Evolutionary conservation across 2,329 filamentous ascomycete species (phyloP).

Genomic region (Aspergillus pseudoglaucus): DNA sequence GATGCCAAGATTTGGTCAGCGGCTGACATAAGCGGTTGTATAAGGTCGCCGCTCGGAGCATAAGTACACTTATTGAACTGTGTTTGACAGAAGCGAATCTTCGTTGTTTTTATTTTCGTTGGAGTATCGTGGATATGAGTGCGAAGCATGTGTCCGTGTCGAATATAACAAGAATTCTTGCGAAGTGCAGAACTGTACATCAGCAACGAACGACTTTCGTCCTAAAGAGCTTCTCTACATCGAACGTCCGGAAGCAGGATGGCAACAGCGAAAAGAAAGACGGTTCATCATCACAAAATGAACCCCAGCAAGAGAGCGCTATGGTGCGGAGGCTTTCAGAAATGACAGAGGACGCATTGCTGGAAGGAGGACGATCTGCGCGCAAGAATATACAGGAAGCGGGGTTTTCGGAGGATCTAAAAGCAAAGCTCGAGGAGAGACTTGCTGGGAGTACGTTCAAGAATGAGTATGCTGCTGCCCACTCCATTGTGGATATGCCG

Average conservation of each 20-base stretch:
- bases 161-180: constrained; percentile 10
- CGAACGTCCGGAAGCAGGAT: constrained; percentile 18
- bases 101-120: too few species aligned
- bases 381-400: constrained; percentile 54
- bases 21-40: constrained; percentile 22
- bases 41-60: not conserved
- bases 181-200: constrained; percentile 5
- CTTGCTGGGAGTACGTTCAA: constrained; percentile 52
- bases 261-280: constrained; percentile 10
- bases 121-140: constrained; percentile 13
- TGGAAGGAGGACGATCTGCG: constrained; percentile 49
- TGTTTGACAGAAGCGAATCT: too few species aligned
- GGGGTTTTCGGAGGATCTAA: constrained; percentile 57
- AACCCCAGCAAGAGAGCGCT: constrained; percentile 43
- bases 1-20: constrained; percentile 15
- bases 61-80: not conserved
- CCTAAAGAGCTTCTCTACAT: constrained; percentile 16
- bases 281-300: constrained; percentile 7
- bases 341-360: constrained; percentile 55
- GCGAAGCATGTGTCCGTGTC: constrained; percentile 10
- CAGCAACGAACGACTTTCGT: constrained; percentile 7
- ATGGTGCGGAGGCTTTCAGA: constrained; percentile 53
- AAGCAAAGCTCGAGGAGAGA: constrained; percentile 51
- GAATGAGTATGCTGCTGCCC: constrained; percentile 47
- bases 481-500: constrained; percentile 50